Percentiles rank a stretch among this genome's conserved stretches.
Evolutionary conservation across 2,329 filamentous ascomycete genomes (phyloP).

Genomic region (Talaromyces marneffei): DNA sequence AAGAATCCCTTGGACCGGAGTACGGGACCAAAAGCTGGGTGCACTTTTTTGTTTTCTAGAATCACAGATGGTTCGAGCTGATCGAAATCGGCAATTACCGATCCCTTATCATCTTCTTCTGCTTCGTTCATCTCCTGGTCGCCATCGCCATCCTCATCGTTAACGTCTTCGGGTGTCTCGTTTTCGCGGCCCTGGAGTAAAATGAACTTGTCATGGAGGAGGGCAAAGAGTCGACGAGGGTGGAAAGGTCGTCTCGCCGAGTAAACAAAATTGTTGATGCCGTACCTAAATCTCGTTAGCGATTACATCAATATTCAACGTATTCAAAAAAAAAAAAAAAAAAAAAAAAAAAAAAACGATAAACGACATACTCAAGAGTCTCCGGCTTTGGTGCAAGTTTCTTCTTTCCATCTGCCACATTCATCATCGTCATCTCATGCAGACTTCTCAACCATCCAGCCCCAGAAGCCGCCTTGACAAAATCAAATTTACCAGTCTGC

Average conservation of each 20-base stretch:
- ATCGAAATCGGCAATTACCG: slow-evolving; percentile 27
- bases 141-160: slow-evolving; percentile 27
- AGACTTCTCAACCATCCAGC: slow-evolving; percentile 66
- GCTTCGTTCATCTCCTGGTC: slow-evolving; percentile 15
- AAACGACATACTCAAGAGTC: slow-evolving; percentile 53
- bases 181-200: slow-evolving; percentile 35
- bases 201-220: slow-evolving; percentile 44
- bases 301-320: too few relatives aligned
- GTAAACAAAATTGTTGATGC: slow-evolving; percentile 67
- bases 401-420: slow-evolving; percentile 51
- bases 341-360: too few relatives aligned
- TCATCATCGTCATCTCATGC: slow-evolving; percentile 60
- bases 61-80: slow-evolving; percentile 30
- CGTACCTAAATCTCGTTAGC: slow-evolving; percentile 45
- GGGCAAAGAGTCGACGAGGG: slow-evolving; percentile 34
- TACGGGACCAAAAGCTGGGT: slow-evolving; percentile 34
- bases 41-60: slow-evolving; percentile 34
- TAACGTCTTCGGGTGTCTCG: slow-evolving; percentile 23
- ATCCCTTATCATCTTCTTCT: slow-evolving; percentile 16
- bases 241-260: slow-evolving; percentile 51
- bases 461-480: slow-evolving; percentile 58
- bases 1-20: slow-evolving; percentile 43
- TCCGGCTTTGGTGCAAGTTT: slow-evolving; percentile 62
- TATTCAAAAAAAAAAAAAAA: too few relatives aligned
- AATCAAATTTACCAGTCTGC: slow-evolving; percentile 60